phyloP scores from a whole-genome alignment of 1,284 basidiomycete species.

The Wolfiporia cocos region DNA sequence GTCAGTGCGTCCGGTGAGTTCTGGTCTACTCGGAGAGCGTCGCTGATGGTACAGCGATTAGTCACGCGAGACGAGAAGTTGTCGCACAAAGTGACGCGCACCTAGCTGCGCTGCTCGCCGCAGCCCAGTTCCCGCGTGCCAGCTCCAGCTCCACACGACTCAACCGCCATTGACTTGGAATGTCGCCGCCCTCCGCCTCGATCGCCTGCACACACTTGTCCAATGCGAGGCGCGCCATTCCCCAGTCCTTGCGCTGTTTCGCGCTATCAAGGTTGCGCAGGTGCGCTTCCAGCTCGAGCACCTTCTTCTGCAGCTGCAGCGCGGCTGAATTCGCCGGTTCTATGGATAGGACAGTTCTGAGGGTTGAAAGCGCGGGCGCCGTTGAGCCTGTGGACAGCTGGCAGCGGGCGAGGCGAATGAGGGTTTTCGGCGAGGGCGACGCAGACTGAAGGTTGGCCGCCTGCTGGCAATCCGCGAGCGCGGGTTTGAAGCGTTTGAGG shows the following conservation, averaged over 20 bases:
- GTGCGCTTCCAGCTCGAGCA: slow-evolving; percentile 57
- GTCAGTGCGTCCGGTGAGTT: slow-evolving; percentile 80
- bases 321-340: slow-evolving; percentile 55
- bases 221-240: slow-evolving; percentile 60
- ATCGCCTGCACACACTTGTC: slow-evolving; percentile 68
- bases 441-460: slow-evolving; percentile 62
- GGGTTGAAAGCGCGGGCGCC: slow-evolving; percentile 55
- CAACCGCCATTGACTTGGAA: slow-evolving; percentile 72
- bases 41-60: slow-evolving; percentile 35
- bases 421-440: slow-evolving; percentile 51
- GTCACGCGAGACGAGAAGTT: not conserved
- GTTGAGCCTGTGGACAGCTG: slow-evolving; percentile 72
- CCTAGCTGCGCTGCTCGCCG: slow-evolving; percentile 68
- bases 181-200: slow-evolving; percentile 67
- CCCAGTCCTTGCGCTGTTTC: slow-evolving; percentile 59
- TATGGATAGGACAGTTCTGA: slow-evolving; percentile 47
- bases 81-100: slow-evolving; percentile 20
- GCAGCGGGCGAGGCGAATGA: slow-evolving; percentile 75
- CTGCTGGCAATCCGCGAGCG: slow-evolving; percentile 74
- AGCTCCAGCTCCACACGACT: slow-evolving; percentile 77
- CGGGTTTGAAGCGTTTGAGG: slow-evolving; percentile 67
- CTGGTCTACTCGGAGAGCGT: slow-evolving; percentile 65
- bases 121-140: slow-evolving; percentile 63
- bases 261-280: slow-evolving; percentile 58
- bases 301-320: slow-evolving; percentile 52